Conservation (phyloP, 768 basidiomycete species). For the Mrakia gelida region DNA sequence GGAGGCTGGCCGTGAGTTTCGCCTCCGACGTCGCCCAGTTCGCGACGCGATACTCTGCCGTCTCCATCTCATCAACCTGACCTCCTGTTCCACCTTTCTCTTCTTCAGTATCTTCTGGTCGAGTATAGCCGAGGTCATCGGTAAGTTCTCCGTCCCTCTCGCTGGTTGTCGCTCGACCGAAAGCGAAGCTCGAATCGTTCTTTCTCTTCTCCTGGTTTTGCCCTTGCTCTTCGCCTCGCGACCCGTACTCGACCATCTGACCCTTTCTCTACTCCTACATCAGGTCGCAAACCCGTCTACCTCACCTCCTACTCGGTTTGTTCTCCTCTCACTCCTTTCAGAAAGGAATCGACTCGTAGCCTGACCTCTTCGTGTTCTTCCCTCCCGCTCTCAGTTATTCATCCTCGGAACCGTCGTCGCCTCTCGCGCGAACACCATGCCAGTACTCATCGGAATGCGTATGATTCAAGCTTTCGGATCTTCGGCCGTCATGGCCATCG, state of each 20-base stretch:
- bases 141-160: background rate
- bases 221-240: background rate
- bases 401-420: conserved; percentile 41
- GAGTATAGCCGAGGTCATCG: conserved; percentile 37
- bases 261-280: background rate
- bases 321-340: background rate
- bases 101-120: conserved; percentile 40
- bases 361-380: background rate
- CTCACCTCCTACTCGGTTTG: conserved; percentile 42
- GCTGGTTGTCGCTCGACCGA: too few relatives aligned
- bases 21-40: background rate
- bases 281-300: conserved; percentile 37
- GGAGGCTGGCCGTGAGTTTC: conserved; percentile 35
- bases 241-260: background rate
- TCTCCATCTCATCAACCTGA: background rate
- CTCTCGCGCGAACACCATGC: conserved; percentile 40
- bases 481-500: conserved; percentile 64
- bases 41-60: too few relatives aligned
- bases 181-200: too few relatives aligned
- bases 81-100: background rate
- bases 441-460: conserved; percentile 38
- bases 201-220: too few relatives aligned
- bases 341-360: background rate
- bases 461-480: conserved; percentile 60
- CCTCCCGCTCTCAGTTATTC: conserved; percentile 37